phyloP scores from a whole-genome alignment of 2,329 filamentous ascomycete species.

The Gliomastix tumulicola region DNA sequence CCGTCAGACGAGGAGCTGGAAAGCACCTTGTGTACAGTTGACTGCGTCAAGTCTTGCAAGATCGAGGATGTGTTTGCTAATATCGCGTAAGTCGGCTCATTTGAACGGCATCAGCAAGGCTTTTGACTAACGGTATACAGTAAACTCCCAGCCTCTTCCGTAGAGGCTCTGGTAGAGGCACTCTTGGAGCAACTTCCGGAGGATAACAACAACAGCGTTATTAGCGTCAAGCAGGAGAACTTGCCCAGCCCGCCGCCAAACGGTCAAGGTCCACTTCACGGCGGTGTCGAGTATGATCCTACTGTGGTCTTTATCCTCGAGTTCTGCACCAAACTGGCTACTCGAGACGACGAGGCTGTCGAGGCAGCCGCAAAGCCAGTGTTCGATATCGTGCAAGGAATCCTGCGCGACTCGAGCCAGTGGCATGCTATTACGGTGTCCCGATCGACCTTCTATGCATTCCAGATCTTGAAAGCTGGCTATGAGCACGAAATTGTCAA shows the following conservation, averaged over 20 bases:
- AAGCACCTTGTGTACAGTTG: constrained; percentile 87
- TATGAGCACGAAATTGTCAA: constrained; percentile 90
- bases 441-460: constrained; percentile 77
- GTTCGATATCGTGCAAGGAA: constrained; percentile 70
- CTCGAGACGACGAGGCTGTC: constrained; percentile 69
- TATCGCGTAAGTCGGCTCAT: constrained; percentile 58
- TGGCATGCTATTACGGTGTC: constrained; percentile 81
- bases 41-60: constrained; percentile 86
- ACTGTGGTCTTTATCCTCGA: constrained; percentile 86
- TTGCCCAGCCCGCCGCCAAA: constrained; percentile 55
- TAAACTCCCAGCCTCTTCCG: constrained; percentile 24
- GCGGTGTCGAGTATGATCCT: constrained; percentile 84
- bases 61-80: constrained; percentile 79
- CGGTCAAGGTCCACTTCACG: constrained; percentile 42
- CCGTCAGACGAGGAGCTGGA: constrained; percentile 96
- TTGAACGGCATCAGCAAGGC: too few relatives aligned
- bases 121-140: too few relatives aligned
- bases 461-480: constrained; percentile 74
- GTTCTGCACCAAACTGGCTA: constrained; percentile 73
- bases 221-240: constrained; percentile 83
- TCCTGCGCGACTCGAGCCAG: constrained; percentile 71
- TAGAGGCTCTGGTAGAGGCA: constrained; percentile 48
- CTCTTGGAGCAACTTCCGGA: constrained; percentile 83
- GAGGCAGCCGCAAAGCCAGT: constrained; percentile 70
- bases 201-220: constrained; percentile 67